phyloP scores from a whole-genome alignment of 495 filamentous ascomycete species.

The Rhizodiscina lignyota region DNA sequence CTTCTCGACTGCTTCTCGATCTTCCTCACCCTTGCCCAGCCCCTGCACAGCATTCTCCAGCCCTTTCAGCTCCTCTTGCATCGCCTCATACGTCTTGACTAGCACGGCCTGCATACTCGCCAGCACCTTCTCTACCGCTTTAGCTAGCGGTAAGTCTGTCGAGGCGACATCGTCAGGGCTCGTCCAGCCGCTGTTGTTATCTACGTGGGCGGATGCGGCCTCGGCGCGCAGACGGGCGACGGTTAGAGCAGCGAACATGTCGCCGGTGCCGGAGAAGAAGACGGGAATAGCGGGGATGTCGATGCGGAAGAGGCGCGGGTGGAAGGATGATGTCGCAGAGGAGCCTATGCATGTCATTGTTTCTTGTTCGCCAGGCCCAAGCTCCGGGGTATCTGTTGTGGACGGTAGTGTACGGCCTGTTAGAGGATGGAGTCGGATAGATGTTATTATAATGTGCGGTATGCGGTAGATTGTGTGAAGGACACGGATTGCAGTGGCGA shows the following conservation, averaged over 20 bases:
- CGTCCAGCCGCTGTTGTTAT: constrained; percentile 12
- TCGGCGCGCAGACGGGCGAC: constrained; percentile 83
- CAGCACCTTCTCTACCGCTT: constrained; percentile 71
- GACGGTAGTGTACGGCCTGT: constrained; percentile 2
- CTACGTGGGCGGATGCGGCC: constrained; percentile 25
- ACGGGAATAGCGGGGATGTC: constrained; percentile 73
- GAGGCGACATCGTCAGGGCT: constrained; percentile 38
- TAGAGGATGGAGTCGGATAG: constrained; percentile 35
- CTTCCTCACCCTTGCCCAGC: constrained; percentile 44
- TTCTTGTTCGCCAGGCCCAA: constrained; percentile 3
- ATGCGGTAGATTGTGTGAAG: constrained; percentile 62
- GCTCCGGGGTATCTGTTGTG: constrained; percentile 2
- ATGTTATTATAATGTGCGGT: constrained; percentile 89
- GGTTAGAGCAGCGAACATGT: constrained; percentile 93
- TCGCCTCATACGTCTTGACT: constrained; percentile 55
- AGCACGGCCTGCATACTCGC: constrained; percentile 84
- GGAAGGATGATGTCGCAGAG: constrained; percentile 39
- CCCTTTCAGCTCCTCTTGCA: constrained; percentile 19
- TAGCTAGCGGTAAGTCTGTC: constrained; percentile 61
- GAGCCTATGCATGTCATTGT: constrained; percentile 67
- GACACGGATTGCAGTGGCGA: constrained; percentile 54
- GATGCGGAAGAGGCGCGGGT: constrained; percentile 65
- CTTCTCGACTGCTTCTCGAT: constrained; percentile 43
- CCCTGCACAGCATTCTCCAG: constrained; percentile 25
- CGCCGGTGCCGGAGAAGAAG: constrained; percentile 90